A percentile compares a stretch with the other conserved stretches of the same genome.
Evolutionary conservation across 768 basidiomycete species (phyloP).

Genomic region (Rhizopogon vesiculosus): DNA sequence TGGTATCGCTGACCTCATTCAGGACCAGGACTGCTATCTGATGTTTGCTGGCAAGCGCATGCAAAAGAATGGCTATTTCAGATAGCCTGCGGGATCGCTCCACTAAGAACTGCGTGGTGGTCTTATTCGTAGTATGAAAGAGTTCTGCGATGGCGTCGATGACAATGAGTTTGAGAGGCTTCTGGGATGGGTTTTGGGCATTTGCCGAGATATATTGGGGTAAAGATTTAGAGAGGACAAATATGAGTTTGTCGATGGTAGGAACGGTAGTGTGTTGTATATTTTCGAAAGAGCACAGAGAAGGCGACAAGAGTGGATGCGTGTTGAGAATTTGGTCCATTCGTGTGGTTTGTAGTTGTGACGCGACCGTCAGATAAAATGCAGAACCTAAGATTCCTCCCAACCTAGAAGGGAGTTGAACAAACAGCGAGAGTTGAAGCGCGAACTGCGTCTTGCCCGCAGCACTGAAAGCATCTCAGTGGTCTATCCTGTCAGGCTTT

Average conservation of each 20-base stretch:
- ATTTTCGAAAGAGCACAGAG: conserved; percentile 44
- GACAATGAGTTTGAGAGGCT: conserved; percentile 73
- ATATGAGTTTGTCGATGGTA: conserved; percentile 48
- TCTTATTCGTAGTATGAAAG: conserved; percentile 62
- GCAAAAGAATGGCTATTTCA: conserved; percentile 64
- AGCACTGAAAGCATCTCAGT: conserved; percentile 47
- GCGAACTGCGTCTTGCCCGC: conserved; percentile 94
- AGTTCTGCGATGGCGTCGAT: conserved; percentile 89
- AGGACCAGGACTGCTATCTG: conserved; percentile 75
- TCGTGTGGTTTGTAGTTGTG: conserved; percentile 62
- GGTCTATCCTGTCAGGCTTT: not conserved
- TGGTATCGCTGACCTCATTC: conserved; percentile 87
- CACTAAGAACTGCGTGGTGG: conserved; percentile 56
- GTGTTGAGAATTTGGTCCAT: conserved; percentile 59
- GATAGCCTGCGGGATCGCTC: conserved; percentile 70
- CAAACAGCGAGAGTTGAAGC: conserved; percentile 74
- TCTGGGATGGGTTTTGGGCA: conserved; percentile 25
- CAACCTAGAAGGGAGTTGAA: conserved; percentile 58
- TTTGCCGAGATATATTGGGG: conserved; percentile 43
- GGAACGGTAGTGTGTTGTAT: conserved; percentile 60
- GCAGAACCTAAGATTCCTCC: conserved; percentile 64
- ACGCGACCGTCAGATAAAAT: conserved; percentile 76
- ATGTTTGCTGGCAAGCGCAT: conserved; percentile 60
- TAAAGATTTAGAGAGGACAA: conserved; percentile 50
- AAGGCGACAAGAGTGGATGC: conserved; percentile 41